Evolutionary conservation across 768 basidiomycete species (phyloP).

Genomic region (Multifurca ochricompacta): DNA sequence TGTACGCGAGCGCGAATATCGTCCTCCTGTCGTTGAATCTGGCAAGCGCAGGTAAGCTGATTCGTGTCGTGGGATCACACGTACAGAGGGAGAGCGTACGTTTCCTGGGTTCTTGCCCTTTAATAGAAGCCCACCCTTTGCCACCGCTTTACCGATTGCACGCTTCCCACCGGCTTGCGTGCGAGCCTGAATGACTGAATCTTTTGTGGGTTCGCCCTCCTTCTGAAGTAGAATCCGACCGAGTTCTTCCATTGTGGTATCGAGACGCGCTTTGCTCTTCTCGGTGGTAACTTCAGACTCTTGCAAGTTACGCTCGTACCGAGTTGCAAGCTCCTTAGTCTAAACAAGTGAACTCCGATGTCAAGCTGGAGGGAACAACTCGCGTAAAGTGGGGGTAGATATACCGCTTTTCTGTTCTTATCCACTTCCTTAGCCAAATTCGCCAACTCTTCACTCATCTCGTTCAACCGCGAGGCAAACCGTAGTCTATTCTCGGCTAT

Average conservation of each 20-base stretch:
- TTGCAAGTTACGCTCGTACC: constrained; percentile 82
- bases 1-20: constrained; percentile 86
- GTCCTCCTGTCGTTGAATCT: constrained; percentile 92
- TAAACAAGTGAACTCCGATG: constrained; percentile 25
- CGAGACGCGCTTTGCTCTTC: constrained; percentile 81
- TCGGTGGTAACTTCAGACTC: constrained; percentile 85
- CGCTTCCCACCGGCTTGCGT: constrained; percentile 63
- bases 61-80: constrained; percentile 4
- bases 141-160: constrained; percentile 84
- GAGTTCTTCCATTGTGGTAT: constrained; percentile 86
- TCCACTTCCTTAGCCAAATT: constrained; percentile 88
- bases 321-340: constrained; percentile 85
- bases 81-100: constrained; percentile 33
- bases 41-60: constrained; percentile 3
- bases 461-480: constrained; percentile 80
- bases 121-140: constrained; percentile 80
- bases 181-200: constrained; percentile 62
- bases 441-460: constrained; percentile 94
- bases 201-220: constrained; percentile 88
- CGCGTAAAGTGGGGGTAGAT: constrained; percentile 18
- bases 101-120: constrained; percentile 92
- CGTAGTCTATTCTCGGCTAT: constrained; percentile 85
- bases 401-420: constrained; percentile 82
- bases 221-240: constrained; percentile 89
- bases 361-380: background rate